Conservation (phyloP, 2,329 filamentous ascomycete genomes). For the Fonsecaea multimorphosa region DNA sequence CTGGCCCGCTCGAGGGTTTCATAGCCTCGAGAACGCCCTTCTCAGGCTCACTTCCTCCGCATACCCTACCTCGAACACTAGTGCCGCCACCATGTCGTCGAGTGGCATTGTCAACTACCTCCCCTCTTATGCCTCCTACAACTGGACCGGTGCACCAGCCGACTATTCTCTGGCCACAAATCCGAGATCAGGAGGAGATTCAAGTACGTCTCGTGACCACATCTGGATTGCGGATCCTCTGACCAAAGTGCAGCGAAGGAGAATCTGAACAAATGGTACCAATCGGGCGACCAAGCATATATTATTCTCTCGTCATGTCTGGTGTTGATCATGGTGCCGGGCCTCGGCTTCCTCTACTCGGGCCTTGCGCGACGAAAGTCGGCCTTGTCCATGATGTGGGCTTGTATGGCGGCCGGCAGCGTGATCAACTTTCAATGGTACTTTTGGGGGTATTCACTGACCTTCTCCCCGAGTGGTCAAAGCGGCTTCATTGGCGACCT, state of each 20-base stretch:
- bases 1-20: not conserved
- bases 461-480: constrained; percentile 80
- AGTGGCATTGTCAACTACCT: constrained; percentile 27
- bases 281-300: constrained; percentile 89
- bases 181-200: constrained; percentile 72
- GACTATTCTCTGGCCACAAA: constrained; percentile 57
- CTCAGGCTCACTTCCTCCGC: constrained; percentile 2
- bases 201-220: constrained; percentile 64
- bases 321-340: constrained; percentile 90
- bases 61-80: not conserved
- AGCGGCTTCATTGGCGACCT: constrained; percentile 94
- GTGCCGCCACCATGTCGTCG: constrained; percentile 26
- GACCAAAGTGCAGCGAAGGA: constrained; percentile 64
- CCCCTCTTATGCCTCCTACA: constrained; percentile 57
- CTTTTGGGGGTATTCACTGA: constrained; percentile 97
- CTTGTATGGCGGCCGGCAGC: constrained; percentile 90
- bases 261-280: constrained; percentile 96
- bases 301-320: constrained; percentile 68
- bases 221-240: constrained; percentile 8
- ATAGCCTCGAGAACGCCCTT: constrained; percentile 1
- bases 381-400: constrained; percentile 95
- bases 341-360: constrained; percentile 96
- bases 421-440: constrained; percentile 98
- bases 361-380: constrained; percentile 97
- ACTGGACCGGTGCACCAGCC: constrained; percentile 55